Base-by-base conservation (phyloP, 208 protist species). In the Leishmania arabica region DNA sequence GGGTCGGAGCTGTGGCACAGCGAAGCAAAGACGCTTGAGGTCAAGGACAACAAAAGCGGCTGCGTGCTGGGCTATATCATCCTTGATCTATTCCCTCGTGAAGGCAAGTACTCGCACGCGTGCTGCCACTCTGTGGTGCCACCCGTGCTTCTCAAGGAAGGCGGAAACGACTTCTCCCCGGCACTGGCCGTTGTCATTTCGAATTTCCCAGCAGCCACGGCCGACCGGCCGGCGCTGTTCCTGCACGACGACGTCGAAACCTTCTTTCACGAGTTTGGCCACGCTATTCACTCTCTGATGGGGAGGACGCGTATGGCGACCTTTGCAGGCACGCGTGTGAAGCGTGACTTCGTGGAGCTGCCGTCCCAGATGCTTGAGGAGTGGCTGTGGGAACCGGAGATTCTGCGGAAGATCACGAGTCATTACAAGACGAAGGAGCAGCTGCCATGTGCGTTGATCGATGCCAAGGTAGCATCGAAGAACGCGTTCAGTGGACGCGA, bases 261-360 rank as follows among this genome's bases (percentile, higher is more conserved):
- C 56, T 96, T 98, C 86, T 98, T 97, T 82, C 95, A 98, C 78
- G 95, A 98, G 84, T 96, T 98, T 77, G 96, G 96, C 13, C 94
- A 98, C 78, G 91, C 91, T 64, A 92, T 97, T 77, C 94, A 98
- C 80, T 84, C 85, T 34, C 76, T 97, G 53, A 93, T 96, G 88
- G 92, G 93, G 62, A 82, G 89, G 62, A 92, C 85, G 74, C 89
- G 84, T 56, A 97, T 98, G 93, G 53, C 89, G 64, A 93, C 84
- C 54, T 90, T 97, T 83, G 90, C 94, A 37, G 90, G 92, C 40
- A 96, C 88, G 49, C 80, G 78, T 60, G 94, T 97, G 53, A 96
- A 96, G 85, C 79, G 91, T 37, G 93, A 97, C 84, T 98, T 97
- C 86, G 92, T 98, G 70, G 94, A 98, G 87, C 84, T 96, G 42